A percentile compares a stretch with the other conserved stretches of the same genome.
Evolutionary conservation across 78 protist genomes (phyloP).

Genomic region (Dictyostelium purpureum): DNA sequence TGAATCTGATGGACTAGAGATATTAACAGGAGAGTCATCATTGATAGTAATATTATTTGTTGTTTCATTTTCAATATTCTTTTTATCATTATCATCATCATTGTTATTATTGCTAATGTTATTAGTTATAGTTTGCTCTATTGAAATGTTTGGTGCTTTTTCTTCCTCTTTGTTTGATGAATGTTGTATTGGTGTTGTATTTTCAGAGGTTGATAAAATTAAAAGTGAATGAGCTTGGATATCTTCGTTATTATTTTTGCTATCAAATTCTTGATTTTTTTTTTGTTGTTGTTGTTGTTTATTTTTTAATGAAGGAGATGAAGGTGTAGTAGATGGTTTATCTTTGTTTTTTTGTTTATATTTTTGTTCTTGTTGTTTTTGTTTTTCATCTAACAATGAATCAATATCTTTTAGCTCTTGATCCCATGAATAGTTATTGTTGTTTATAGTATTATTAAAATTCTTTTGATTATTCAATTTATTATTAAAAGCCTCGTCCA

Average conservation of each 20-base stretch:
- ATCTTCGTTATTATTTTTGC: not conserved
- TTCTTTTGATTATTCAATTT: not conserved
- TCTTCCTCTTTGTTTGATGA: too few relatives aligned
- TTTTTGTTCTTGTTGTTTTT: not conserved
- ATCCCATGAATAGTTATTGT: slow-evolving; percentile 5
- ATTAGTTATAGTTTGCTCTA: not conserved
- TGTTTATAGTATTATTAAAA: too few relatives aligned
- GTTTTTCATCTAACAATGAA: not conserved
- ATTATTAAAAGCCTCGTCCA: slow-evolving; percentile 5
- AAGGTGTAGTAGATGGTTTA: not conserved
- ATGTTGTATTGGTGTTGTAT: not conserved
- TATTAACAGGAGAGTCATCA: not conserved
- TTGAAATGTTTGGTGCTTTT: not conserved
- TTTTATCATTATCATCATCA: not conserved
- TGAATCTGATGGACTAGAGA: not conserved
- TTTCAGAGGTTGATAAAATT: too few relatives aligned
- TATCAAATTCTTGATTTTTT: not conserved
- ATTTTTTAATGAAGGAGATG: not conserved
- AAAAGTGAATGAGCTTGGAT: too few relatives aligned
- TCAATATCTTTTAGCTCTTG: not conserved
- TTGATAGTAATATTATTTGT: not conserved
- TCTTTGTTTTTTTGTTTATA: not conserved
- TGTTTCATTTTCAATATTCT: not conserved
- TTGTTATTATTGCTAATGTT: not conserved
- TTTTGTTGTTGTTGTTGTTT: not conserved